phyloP scores from a whole-genome alignment of 2,329 filamentous ascomycete genomes.

The Ceratocystis destructans region DNA sequence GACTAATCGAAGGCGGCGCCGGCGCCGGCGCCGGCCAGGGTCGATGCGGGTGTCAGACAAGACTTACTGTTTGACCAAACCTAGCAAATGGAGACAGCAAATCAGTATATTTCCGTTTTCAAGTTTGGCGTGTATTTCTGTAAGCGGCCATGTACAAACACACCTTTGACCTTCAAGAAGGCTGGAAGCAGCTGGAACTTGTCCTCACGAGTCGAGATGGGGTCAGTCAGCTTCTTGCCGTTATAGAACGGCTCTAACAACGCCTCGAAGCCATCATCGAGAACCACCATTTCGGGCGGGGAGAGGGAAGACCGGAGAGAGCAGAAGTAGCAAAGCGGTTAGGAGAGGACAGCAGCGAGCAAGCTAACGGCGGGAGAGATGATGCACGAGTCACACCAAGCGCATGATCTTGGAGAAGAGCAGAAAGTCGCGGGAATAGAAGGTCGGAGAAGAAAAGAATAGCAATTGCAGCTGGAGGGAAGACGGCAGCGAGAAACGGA shows the following conservation, averaged over 20 bases:
- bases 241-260: slow-evolving; percentile 55
- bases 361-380: neutral
- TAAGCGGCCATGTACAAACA: slow-evolving; percentile 19
- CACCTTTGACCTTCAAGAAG: slow-evolving; percentile 92
- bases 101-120: no score
- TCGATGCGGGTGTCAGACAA: neutral
- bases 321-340: neutral
- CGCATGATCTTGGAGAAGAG: neutral
- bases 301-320: neutral
- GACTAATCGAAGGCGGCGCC: slow-evolving; percentile 11
- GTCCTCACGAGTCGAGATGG: slow-evolving; percentile 56
- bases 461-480: neutral
- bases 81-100: neutral
- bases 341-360: neutral
- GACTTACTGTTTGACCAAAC: slow-evolving; percentile 20
- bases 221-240: slow-evolving; percentile 52
- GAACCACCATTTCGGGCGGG: slow-evolving; percentile 32
- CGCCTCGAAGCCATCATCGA: slow-evolving; percentile 52
- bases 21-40: slow-evolving; percentile 19
- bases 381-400: neutral
- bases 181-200: slow-evolving; percentile 96
- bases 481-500: neutral
- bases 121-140: neutral
- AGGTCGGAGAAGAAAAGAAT: neutral
- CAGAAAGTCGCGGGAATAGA: neutral